Base-by-base conservation (phyloP, 148 eudicot genomes). In the Rhododendron molle region DNA sequence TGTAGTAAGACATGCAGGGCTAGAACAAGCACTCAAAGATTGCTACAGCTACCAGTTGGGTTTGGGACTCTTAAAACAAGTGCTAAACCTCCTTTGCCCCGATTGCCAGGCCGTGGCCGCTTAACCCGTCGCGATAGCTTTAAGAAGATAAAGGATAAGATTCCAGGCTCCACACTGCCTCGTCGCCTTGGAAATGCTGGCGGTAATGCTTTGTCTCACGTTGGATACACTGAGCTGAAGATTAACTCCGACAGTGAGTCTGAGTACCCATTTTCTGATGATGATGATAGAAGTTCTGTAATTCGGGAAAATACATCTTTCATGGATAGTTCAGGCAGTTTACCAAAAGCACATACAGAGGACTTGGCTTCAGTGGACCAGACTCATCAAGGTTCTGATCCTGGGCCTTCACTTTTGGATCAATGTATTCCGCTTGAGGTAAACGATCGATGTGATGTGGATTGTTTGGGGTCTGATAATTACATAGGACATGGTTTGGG, bases 241-340 rank as follows among this genome's bases (percentile, higher is more conserved):
- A 86, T 93, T 50, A 89, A 83, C 74, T 92, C 97, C 11, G 97
- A 94, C 83, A 80, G 93, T 4, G 98, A 95, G 40, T 95, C 95
- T 0, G 95, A 93, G 73, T 52, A 91, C 58, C 92, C 83, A 28
- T 85, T 91, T 56, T 91, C 93, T 11, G 97, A 94, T 38, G 94
- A 93, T 34, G 93, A 94, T 50, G 94, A 93, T 71, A 78, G 81
- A 52, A 69, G 62, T 56, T 80, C 16, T 87, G 82, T 78, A 44
- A 26, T 65, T 52, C 81, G 44, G 49, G 89, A 81, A 47, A 86
- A 62, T n/a, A 81, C 74, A 84, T 87, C 77, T 81, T 7, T 52
- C 43, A 77, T 52, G 15, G 84, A 81, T 34, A 82, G 82, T 58
- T 83, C 86, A 34, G 78, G 49, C 80, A 83, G 65, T 16, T 71